Conservation (phyloP, 192 early-diverging fungal species). For the Backusella sp. region DNA sequence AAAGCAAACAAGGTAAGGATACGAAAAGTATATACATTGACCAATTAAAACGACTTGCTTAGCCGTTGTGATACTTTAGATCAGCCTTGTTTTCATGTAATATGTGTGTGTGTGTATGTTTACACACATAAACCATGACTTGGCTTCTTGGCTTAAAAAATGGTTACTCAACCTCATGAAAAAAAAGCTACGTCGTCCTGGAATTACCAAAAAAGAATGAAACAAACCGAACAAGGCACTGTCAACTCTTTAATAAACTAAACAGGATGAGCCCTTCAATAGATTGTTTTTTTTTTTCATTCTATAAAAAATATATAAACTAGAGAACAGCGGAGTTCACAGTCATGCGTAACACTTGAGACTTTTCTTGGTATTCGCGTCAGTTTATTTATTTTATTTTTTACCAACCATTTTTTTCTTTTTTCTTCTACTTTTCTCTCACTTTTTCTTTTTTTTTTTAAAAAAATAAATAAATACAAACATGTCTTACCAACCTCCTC, state of each 20-base stretch:
- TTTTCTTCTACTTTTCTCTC: not conserved
- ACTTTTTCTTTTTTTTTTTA: not conserved
- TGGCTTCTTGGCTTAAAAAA: not conserved
- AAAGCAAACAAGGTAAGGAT: not conserved
- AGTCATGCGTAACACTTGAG: not conserved
- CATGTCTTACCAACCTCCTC: not conserved
- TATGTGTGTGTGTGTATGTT: not conserved
- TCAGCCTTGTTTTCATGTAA: not conserved
- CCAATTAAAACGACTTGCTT: not conserved
- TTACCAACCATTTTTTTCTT: not conserved
- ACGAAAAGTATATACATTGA: not conserved
- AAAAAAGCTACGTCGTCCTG: not conserved
- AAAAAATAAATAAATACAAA: not conserved
- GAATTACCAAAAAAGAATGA: not conserved
- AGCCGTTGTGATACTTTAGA: not conserved
- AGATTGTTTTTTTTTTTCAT: not conserved
- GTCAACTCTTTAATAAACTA: not conserved
- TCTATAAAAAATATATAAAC: not conserved
- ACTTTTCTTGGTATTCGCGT: not conserved
- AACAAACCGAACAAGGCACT: not conserved
- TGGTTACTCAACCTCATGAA: not conserved
- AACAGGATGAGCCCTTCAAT: not conserved
- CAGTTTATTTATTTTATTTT: not conserved
- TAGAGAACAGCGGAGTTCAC: not conserved
- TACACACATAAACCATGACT: not conserved